phyloP scores from a whole-genome alignment of 2,329 filamentous ascomycete genomes.

The Botryosphaeria dothidea region DNA sequence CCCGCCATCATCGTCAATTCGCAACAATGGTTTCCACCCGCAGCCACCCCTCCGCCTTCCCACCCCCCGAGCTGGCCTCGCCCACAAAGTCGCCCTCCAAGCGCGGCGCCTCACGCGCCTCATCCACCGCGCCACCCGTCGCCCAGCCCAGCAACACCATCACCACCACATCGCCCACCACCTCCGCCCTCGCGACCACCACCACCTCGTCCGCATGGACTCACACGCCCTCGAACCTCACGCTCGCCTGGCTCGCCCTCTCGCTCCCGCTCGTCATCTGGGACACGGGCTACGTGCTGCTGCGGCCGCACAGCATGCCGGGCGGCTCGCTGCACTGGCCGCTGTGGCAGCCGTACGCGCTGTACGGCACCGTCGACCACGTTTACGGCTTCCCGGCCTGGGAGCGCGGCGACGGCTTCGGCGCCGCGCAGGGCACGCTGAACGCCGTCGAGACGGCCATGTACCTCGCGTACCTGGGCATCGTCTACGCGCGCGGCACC shows the following conservation, averaged over 20 bases:
- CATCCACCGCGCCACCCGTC: constrained; percentile 30
- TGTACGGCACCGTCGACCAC: constrained; percentile 79
- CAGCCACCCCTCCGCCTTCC: constrained; percentile 38
- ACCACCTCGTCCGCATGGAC: constrained; percentile 47
- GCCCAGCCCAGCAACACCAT: constrained; percentile 24
- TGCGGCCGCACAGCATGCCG: constrained; percentile 79
- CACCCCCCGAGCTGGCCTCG: constrained; percentile 33
- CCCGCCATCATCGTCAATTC: not conserved
- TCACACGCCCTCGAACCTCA: constrained; percentile 61
- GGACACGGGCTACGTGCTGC: constrained; percentile 78
- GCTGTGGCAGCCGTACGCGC: constrained; percentile 73
- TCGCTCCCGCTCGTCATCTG: constrained; percentile 78
- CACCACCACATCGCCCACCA: constrained; percentile 17
- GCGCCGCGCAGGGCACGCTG: constrained; percentile 68
- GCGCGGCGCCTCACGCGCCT: constrained; percentile 29
- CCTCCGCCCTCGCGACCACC: constrained; percentile 22
- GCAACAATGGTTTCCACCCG: constrained; percentile 42
- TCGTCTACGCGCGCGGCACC: constrained; percentile 43
- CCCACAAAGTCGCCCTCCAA: constrained; percentile 36
- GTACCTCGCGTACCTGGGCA: constrained; percentile 64
- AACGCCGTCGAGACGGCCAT: constrained; percentile 69
- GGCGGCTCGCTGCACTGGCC: constrained; percentile 71
- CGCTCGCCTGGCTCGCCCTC: constrained; percentile 70
- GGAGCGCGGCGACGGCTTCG: constrained; percentile 70
- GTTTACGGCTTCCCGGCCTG: constrained; percentile 78